Evolutionary conservation across 331 rosid genomes (phyloP).

Genomic region (Rosa hybrid): DNA sequence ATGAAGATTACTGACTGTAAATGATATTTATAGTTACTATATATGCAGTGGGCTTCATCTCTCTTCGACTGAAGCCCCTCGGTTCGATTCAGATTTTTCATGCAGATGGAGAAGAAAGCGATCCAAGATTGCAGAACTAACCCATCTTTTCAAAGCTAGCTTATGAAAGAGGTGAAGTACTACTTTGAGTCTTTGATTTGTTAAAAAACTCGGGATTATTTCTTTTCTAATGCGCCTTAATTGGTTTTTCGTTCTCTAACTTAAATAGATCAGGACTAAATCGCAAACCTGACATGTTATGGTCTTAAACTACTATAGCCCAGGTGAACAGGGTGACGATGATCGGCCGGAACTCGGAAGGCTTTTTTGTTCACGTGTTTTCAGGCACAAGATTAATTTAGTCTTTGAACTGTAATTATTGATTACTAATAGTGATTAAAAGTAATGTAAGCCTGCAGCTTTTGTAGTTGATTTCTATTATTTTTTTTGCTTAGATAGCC

Average conservation of each 20-base stretch:
- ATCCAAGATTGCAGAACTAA: background rate
- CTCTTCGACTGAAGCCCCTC: conserved; percentile 31
- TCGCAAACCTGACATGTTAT: too few relatives aligned
- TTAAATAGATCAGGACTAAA: too few relatives aligned
- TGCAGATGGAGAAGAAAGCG: background rate
- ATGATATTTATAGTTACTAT: background rate
- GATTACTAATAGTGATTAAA: too few relatives aligned
- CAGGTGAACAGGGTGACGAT: background rate
- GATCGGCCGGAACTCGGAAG: background rate
- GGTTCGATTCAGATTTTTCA: background rate
- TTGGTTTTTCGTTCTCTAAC: background rate
- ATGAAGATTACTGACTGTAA: background rate
- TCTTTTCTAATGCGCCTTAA: background rate
- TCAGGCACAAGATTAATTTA: background rate
- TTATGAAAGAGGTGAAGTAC: background rate
- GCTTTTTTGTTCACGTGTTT: background rate
- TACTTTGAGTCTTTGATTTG: background rate
- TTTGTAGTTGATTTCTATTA: too few relatives aligned
- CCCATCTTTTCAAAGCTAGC: background rate
- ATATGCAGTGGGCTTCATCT: conserved; percentile 8
- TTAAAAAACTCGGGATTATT: background rate
- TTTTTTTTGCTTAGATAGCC: too few relatives aligned
- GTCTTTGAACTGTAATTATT: background rate
- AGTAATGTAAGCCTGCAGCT: too few relatives aligned
- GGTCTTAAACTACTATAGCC: background rate